Base-by-base conservation (phyloP, 1,139 yeast genomes). In the Candida freyschussii region DNA sequence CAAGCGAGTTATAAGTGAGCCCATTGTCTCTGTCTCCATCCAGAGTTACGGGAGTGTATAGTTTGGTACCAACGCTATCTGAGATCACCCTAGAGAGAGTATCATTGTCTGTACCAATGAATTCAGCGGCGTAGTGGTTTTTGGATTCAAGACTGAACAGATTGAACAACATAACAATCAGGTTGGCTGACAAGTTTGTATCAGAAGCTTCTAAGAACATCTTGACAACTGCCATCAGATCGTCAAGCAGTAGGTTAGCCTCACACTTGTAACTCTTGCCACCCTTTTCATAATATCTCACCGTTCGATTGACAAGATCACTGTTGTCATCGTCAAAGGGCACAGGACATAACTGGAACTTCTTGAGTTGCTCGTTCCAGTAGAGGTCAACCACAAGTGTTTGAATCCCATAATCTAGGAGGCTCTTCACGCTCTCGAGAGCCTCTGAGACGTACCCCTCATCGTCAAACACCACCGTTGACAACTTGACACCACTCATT, bases 281-380 rank as follows among this genome's bases (percentile, higher is more conserved):
- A 21, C 28, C 32, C 2, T 23, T 10, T 3, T 27, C 17, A 13
- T 29, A 35, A 17, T 17, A 25, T 10, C 11, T 13, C 2, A 34
- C 27, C 6, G 29, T 19, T 21, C 26, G 30, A 12, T 26, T 32
- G 14, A 27, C 20, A 14, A 30, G 27, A 4, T 33, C 34, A 2
- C 19, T 14, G 4, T 25, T 7, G 13, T 24, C 17, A 8, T 34
- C 34, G 6, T 27, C 32, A 17, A 43, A 43, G 2, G 43, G 33
- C 5, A 63, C 68, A 0, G 91, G 91, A 50, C 94, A 83, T n/a
- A 83, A 52, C 47, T 79, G 84, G 78, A 94, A 79, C 37, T 57
- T 60, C 26, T 53, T 45, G 7, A 63, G 59, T 19, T 56, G 55
- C 36, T 72, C 71, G 52, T 77, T 77, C 73, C 81, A 79, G 56